phyloP scores from a whole-genome alignment of 1,284 basidiomycete species.

The Rhodotorula sp. region DNA sequence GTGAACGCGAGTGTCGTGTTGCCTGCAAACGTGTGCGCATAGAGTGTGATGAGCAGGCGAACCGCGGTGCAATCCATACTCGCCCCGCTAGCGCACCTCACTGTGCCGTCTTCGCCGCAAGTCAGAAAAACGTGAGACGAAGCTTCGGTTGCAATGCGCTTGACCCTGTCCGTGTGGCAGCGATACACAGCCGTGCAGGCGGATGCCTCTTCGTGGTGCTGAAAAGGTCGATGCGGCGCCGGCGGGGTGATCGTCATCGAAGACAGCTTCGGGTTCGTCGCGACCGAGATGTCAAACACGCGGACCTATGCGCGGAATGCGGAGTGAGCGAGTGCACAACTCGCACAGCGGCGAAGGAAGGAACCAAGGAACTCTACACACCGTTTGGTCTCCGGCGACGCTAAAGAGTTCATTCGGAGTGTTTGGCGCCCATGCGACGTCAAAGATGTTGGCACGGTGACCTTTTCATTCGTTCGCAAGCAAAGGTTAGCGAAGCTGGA shows the following conservation, averaged over 20 bases:
- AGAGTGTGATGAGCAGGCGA: background rate
- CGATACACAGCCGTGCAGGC: conserved; percentile 44
- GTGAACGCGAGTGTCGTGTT: conserved; percentile 75
- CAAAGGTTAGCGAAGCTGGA: background rate
- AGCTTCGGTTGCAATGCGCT: conserved; percentile 74
- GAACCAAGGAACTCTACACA: conserved; percentile 53
- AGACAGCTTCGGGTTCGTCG: conserved; percentile 15
- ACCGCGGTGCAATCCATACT: background rate
- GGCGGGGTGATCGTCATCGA: conserved; percentile 48
- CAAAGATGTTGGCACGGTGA: conserved; percentile 84
- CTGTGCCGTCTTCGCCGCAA: conserved; percentile 68
- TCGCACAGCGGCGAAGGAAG: background rate
- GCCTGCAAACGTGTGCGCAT: conserved; percentile 51
- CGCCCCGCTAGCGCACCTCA: conserved; percentile 16
- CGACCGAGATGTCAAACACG: conserved; percentile 65
- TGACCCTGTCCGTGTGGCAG: conserved; percentile 52
- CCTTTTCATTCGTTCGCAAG: conserved; percentile 53
- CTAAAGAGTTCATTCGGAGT: conserved; percentile 27
- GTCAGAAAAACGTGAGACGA: conserved; percentile 80
- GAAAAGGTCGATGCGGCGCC: conserved; percentile 68
- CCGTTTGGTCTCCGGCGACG: conserved; percentile 34
- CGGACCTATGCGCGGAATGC: conserved; percentile 59
- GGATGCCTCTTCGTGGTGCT: conserved; percentile 11
- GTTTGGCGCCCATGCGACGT: conserved; percentile 73
- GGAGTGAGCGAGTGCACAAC: background rate